These are phyloP conservation scores for Odonthalia washingtoniensis DNA, from an alignment of 31 red algal species.

Conservation along the genomic window DNA sequence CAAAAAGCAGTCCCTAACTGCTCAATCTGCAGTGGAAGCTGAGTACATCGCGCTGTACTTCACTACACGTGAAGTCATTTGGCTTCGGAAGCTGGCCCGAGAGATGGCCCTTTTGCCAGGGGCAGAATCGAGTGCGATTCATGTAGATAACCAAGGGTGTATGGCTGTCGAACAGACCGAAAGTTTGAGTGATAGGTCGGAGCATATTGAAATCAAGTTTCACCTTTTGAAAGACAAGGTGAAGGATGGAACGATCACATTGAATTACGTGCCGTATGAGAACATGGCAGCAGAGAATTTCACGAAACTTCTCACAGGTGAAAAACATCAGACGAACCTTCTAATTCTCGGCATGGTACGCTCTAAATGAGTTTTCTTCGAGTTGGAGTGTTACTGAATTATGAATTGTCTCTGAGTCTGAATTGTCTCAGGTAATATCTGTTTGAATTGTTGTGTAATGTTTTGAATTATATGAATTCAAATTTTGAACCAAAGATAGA, in stretches of 20 bases:
- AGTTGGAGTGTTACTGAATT: too few relatives aligned
- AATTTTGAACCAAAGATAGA: too few relatives aligned
- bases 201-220: slow-evolving; percentile 49
- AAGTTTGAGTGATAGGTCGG: neutral
- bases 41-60: slow-evolving; percentile 56
- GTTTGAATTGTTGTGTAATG: too few relatives aligned
- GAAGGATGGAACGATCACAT: neutral
- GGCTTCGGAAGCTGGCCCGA: slow-evolving; percentile 26
- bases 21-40: slow-evolving; percentile 46
- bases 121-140: neutral
- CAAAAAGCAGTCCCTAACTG: slow-evolving; percentile 43
- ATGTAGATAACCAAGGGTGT: slow-evolving; percentile 21
- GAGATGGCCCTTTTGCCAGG: neutral
- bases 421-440: too few relatives aligned
- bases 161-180: neutral
- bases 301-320: neutral
- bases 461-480: too few relatives aligned
- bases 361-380: too few relatives aligned
- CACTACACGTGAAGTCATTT: slow-evolving; percentile 28
- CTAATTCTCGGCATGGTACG: slow-evolving; percentile 18
- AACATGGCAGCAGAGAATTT: slow-evolving; percentile 30
- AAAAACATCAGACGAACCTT: neutral
- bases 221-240: slow-evolving; percentile 33
- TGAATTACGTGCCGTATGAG: neutral
- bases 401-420: too few relatives aligned